Evolutionary conservation across 345 rosid genomes (phyloP).

Genomic region (Linum lewisii): DNA sequence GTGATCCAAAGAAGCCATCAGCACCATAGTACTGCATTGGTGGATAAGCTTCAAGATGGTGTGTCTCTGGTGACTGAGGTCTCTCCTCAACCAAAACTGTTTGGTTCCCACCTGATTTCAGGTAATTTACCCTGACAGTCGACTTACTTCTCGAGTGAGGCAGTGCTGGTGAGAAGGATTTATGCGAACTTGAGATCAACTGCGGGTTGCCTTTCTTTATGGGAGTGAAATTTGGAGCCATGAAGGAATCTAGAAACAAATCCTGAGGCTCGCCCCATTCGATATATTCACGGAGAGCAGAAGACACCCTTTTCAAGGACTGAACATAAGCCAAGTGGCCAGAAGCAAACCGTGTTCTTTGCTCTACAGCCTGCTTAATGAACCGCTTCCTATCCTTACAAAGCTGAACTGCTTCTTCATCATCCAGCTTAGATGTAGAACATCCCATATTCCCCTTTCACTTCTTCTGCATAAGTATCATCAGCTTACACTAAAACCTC

Average conservation of each 20-base stretch:
- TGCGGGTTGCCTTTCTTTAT: conserved; percentile 48
- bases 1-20: conserved; percentile 58
- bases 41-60: conserved; percentile 46
- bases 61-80: conserved; percentile 67
- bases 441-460: conserved; percentile 64
- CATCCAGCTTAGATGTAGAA: conserved; percentile 74
- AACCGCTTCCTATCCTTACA: conserved; percentile 82
- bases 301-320: conserved; percentile 74
- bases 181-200: conserved; percentile 63
- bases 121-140: conserved; percentile 45
- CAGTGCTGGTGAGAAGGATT: conserved; percentile 33
- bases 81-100: conserved; percentile 71
- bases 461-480: conserved; percentile 7
- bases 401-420: conserved; percentile 91
- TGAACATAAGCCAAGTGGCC: conserved; percentile 73
- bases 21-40: conserved; percentile 41
- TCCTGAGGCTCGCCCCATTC: conserved; percentile 68
- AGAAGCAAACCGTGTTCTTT: conserved; percentile 70
- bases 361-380: conserved; percentile 85
- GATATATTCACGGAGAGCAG: conserved; percentile 64
- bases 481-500: conserved; percentile 12
- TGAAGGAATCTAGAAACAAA: conserved; percentile 52
- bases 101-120: conserved; percentile 58
- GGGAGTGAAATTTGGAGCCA: conserved; percentile 47
- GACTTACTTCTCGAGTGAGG: conserved; percentile 38